Percentiles rank a stretch among this genome's conserved stretches.
Conservation (phyloP, 169 alveolate species). For the Plasmodium sp. region DNA sequence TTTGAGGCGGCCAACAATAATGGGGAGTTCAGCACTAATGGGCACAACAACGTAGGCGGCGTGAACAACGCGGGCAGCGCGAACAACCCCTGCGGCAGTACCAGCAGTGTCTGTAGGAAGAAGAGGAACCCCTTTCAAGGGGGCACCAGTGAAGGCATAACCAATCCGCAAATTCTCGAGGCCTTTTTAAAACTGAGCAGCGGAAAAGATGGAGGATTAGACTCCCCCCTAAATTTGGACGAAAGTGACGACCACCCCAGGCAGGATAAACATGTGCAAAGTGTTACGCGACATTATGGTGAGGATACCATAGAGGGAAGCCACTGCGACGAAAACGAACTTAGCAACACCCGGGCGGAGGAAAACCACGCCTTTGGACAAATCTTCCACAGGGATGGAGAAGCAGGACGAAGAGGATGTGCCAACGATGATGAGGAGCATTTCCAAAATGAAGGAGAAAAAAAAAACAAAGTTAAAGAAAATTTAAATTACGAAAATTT, state of each 20-base stretch:
- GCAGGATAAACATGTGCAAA: not conserved
- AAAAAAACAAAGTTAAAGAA: conserved; percentile 7
- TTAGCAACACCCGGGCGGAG: not conserved
- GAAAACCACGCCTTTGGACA: not conserved
- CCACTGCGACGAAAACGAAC: not conserved
- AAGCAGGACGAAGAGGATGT: not conserved
- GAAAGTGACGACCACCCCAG: not conserved
- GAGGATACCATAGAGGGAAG: not conserved
- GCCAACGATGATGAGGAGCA: conserved; percentile 6
- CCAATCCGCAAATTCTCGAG: not conserved
- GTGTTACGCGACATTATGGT: not conserved
- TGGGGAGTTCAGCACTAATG: not conserved
- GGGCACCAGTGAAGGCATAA: not conserved
- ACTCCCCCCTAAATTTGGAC: not conserved
- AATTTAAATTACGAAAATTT: conserved; percentile 3
- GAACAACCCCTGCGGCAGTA: not conserved
- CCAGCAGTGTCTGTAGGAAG: not conserved
- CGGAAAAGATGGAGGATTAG: not conserved
- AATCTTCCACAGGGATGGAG: not conserved
- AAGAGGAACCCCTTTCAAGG: not conserved
- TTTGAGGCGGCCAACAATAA: not conserved
- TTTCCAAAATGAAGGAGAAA: conserved; percentile 22
- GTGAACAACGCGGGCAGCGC: too few species aligned
- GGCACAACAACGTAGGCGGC: not conserved
- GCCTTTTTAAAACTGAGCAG: not conserved